Evolutionary conservation across 768 basidiomycete genomes (phyloP), one percentile per base, ranked within the genome.

Genomic region (Lentinula sp.): DNA sequence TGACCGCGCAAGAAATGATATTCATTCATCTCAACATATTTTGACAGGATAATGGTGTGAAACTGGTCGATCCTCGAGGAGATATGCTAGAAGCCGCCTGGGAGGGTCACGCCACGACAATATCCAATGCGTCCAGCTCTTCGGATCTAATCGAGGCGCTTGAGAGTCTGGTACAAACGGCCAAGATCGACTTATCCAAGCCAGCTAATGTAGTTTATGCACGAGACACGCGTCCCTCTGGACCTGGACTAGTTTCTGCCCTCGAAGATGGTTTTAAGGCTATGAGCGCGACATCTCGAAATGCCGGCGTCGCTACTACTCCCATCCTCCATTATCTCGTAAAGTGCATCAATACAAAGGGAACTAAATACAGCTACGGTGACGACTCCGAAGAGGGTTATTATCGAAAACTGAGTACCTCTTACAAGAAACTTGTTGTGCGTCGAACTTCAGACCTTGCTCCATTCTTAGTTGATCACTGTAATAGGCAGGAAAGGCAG

Each of bases 321-420:
- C 97, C 97, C 2, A 86, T 97, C 59, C 82, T 99, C 41, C 97
- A 99, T 73, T 98, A 99, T 71, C 83, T 98, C 57, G 95, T 98
- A 43, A 82, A 87, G 68, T 84, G 90, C 32, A 88, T 90, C 72
- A 99, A 99, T 72, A 93, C 91, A 51, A 85, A 89, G 70, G 89
- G 85, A 46, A 88, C 87, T 2, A 80, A 81, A 52, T 88, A 93
- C 42, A 82, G 81, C 61, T 93, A 92, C 66, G 94, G 96, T 1
- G 83, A 85, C 23, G 88, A 91, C 62, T 85, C 91, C 0, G 84
- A 88, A 62, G 83, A 90, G 56, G 94, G 89, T 16, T 99, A 99
- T 71, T 87, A 87, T 66, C 70, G 77, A 64, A 98, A 96, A 76
- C 84, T 97, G 51, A 84, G 86, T 36, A 73, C 70, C 36, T 90